These are phyloP conservation scores for Trypanosoma platydactyli DNA, from an alignment of 208 protist genomes.

Conservation along the genomic window DNA sequence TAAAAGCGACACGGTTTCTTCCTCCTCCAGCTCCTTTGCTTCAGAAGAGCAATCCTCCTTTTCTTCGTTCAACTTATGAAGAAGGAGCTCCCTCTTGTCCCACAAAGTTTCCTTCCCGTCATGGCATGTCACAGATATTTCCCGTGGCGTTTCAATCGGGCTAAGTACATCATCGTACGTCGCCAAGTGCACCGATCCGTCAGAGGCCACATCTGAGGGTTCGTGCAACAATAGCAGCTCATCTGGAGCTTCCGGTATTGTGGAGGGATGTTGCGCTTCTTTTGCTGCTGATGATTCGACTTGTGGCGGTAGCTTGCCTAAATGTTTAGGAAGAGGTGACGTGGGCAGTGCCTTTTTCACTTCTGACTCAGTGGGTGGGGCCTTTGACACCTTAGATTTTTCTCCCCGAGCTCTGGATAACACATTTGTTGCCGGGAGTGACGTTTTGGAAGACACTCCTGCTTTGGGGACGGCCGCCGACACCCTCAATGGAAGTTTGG, in stretches of 20 bases:
- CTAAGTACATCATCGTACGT: conserved; percentile 5
- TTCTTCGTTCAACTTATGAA: neutral
- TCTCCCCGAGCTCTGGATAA: too few species aligned
- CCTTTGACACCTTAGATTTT: neutral
- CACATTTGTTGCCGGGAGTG: neutral
- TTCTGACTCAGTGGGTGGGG: neutral
- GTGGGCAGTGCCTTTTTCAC: neutral
- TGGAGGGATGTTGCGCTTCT: neutral
- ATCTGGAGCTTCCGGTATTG: too few species aligned
- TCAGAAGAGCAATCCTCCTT: neutral
- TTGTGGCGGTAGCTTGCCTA: neutral
- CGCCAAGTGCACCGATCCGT: conserved; percentile 6
- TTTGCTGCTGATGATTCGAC: neutral
- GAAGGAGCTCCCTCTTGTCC: neutral
- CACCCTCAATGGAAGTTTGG: conserved; percentile 7
- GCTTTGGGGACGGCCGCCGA: neutral
- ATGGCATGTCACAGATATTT: neutral
- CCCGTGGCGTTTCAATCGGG: conserved; percentile 11
- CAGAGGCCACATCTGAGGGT: neutral
- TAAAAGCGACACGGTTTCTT: neutral
- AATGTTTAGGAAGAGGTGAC: neutral
- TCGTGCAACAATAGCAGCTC: neutral
- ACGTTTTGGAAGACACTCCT: neutral
- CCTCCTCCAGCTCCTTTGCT: neutral
- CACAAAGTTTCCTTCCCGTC: neutral